Percentiles rank a stretch among this genome's conserved stretches.
Conservation (phyloP, 2,329 filamentous ascomycete species). For the Colletotrichum tamarilloi region DNA sequence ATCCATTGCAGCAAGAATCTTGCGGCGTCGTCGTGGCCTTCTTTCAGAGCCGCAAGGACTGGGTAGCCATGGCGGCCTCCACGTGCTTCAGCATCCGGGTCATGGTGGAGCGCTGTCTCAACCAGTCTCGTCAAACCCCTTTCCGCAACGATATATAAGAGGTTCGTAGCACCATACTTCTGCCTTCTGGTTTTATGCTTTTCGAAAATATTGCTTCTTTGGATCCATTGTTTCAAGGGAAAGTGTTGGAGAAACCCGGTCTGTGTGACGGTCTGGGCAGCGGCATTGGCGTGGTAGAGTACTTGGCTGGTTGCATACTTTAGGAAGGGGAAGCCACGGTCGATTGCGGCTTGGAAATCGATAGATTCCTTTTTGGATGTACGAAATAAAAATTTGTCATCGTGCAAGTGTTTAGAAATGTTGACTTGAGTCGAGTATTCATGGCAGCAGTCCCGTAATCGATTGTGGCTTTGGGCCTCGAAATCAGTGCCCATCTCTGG, state of each 20-base stretch:
- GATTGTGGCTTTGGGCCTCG: neutral
- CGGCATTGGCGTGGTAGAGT: neutral
- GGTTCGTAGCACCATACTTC: neutral
- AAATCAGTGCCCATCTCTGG: neutral
- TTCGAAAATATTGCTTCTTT: neutral
- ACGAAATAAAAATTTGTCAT: neutral
- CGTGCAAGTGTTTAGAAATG: neutral
- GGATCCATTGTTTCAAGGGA: neutral
- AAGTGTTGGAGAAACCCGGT: accelerated
- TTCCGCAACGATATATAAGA: neutral
- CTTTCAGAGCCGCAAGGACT: neutral
- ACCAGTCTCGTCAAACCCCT: accelerated
- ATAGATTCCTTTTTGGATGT: neutral
- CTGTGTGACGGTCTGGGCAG: neutral
- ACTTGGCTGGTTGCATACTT: slow-evolving; percentile 5
- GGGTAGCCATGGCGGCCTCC: neutral
- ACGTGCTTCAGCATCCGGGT: accelerated
- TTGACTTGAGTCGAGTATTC: neutral
- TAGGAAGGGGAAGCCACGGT: neutral
- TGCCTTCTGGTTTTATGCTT: neutral
- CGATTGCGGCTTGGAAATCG: accelerated
- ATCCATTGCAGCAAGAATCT: accelerated
- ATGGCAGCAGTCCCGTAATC: neutral
- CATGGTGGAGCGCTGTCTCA: accelerated
- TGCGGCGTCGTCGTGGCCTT: accelerated